Base-by-base conservation (phyloP, 129 eudicot genomes). In the Chrysanthemum seticuspe region DNA sequence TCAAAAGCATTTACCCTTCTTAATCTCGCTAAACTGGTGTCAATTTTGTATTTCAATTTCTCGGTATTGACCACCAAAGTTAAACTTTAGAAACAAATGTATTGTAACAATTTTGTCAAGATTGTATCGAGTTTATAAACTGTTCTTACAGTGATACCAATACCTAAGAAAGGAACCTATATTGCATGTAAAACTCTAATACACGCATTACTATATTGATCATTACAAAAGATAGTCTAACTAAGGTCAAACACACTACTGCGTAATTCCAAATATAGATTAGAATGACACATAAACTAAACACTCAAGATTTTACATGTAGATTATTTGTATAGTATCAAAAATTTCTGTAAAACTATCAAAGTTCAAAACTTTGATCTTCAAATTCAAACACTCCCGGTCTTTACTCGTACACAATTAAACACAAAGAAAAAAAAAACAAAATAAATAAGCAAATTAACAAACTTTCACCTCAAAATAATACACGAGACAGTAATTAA, bases 341-440 rank as follows among this genome's bases (percentile, higher is more conserved):
- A 73, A 69, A 48, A n/a, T 45, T 47, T 34, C 50, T 59, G 67
- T 71, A 57, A 57, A 34, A 40, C 11, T 34, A 18, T 14, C 14
- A 0, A 68, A 68, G 31, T 25, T 73, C 5, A 40, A 49, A 61
- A 48, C 44, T 48, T 45, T 9, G 50, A 51, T 23, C 29, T 58
- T 67, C 5, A 14, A 25, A 54, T 3, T 45, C 48, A 66, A 75
- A 57, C 11, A 40, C 13, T 6, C 50, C 25, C 14, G 14, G 18
- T 13, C 25, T 72, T 58, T 72, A 0, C 23, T 67, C 21, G 0
- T 52, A 64, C 59, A 50, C 63, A 23, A 68, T 68, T 71, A 67
- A 67, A 75, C 44, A 47, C 62, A 76, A 7, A 76, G 36, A 77
- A 12, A 11, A 76, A 53, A 77, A 12, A 11, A 59, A 65, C 76